Percentiles rank a stretch among this genome's conserved stretches.
phyloP scores from a whole-genome alignment of 345 rosid species.

The Arabidopsis suecica region DNA sequence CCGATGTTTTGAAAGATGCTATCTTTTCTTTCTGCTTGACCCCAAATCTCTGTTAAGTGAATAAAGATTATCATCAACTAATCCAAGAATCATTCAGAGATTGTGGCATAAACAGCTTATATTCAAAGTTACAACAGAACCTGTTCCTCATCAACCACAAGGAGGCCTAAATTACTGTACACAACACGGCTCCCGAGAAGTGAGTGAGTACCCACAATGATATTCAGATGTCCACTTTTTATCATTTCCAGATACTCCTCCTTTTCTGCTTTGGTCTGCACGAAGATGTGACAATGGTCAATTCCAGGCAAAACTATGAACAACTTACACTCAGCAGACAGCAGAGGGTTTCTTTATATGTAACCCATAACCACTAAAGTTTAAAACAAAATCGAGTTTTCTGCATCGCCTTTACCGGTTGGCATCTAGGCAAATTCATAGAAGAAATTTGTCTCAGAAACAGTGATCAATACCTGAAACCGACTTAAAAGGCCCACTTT shows the following conservation, averaged over 20 bases:
- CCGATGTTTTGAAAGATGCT: slow-evolving; percentile 92
- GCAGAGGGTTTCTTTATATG: slow-evolving; percentile 12
- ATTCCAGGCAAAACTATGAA: slow-evolving; percentile 25
- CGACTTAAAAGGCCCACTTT: slow-evolving; percentile 89
- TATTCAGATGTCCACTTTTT: slow-evolving; percentile 72
- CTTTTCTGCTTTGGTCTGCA: slow-evolving; percentile 86
- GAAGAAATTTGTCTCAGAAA: slow-evolving; percentile 22
- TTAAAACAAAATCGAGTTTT: slow-evolving; percentile 13
- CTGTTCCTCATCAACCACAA: slow-evolving; percentile 99
- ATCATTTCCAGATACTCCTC: slow-evolving; percentile 76
- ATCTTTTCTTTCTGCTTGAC: slow-evolving; percentile 98
- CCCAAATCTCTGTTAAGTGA: slow-evolving; percentile 79
- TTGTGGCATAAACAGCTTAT: slow-evolving; percentile 24
- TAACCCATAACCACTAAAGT: slow-evolving; percentile 15
- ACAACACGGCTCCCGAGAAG: slow-evolving; percentile 95
- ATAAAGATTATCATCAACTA: slow-evolving; percentile 35
- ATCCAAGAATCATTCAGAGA: slow-evolving; percentile 41
- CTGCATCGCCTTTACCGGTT: not conserved
- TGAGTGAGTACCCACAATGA: slow-evolving; percentile 93
- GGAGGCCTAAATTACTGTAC: slow-evolving; percentile 91
- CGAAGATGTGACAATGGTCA: slow-evolving; percentile 39
- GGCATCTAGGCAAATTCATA: slow-evolving; percentile 20
- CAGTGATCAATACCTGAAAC: slow-evolving; percentile 73
- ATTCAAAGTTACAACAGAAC: slow-evolving; percentile 49
- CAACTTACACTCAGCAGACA: slow-evolving; percentile 19